Evolutionary conservation across 768 basidiomycete genomes (phyloP).

Genomic region (Auricularia sp.): DNA sequence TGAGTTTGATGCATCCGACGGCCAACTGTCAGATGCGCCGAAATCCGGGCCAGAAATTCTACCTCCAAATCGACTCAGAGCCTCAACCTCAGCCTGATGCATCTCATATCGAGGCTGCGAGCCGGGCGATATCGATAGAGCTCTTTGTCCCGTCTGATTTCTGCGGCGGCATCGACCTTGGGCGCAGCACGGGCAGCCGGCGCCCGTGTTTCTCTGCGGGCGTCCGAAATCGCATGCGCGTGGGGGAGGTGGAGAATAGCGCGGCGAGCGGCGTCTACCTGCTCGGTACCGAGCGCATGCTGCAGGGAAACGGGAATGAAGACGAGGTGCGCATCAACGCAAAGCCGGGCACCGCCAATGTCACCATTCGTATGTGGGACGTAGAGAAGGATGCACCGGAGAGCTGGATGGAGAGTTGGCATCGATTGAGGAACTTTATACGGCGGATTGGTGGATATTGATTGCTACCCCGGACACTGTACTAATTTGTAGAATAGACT

Average conservation of each 20-base stretch:
- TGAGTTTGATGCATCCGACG: no score
- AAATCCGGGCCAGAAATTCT: not conserved
- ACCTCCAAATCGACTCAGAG: not conserved
- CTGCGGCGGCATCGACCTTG: not conserved
- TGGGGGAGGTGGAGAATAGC: slow-evolving; percentile 52
- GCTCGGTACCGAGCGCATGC: not conserved
- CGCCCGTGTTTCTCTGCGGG: not conserved
- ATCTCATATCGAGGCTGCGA: no score
- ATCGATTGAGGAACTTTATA: no score
- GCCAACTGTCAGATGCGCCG: not conserved
- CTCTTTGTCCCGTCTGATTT: not conserved
- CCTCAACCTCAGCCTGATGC: not conserved
- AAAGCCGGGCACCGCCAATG: not conserved
- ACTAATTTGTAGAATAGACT: no score
- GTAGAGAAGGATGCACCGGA: not conserved
- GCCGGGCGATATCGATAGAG: not conserved
- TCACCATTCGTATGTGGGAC: not conserved
- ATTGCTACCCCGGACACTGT: no score
- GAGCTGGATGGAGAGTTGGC: not conserved
- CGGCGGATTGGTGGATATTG: no score
- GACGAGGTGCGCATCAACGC: not conserved
- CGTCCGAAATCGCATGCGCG: not conserved
- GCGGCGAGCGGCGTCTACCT: slow-evolving; percentile 46
- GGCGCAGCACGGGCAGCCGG: not conserved
- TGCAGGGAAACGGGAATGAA: not conserved